phyloP scores from a whole-genome alignment of 2,329 filamentous ascomycete genomes.

The Hypoxylon sp. region DNA sequence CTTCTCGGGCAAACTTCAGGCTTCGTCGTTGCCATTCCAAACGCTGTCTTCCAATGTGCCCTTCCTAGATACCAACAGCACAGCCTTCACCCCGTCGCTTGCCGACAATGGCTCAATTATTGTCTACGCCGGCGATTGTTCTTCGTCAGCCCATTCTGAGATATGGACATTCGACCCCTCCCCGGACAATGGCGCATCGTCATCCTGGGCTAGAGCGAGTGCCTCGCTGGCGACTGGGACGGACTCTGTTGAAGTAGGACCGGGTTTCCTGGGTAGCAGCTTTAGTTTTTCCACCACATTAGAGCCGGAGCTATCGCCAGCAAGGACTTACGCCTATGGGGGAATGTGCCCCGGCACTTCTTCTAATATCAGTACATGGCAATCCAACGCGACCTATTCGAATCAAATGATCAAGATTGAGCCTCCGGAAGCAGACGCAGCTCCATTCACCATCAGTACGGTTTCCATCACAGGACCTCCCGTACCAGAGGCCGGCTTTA shows the following conservation, averaged over 20 bases:
- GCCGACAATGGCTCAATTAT: slow-evolving; percentile 76
- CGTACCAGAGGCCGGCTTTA: slow-evolving; percentile 87
- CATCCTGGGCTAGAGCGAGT: slow-evolving; percentile 57
- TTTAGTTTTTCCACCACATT: slow-evolving; percentile 76
- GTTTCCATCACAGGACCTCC: slow-evolving; percentile 69
- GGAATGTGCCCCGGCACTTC: slow-evolving; percentile 83
- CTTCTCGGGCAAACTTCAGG: slow-evolving; percentile 67
- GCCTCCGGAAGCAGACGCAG: slow-evolving; percentile 54
- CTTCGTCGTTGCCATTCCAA: slow-evolving; percentile 58
- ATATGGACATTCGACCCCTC: slow-evolving; percentile 76
- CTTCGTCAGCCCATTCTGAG: slow-evolving; percentile 61
- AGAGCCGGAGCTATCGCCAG: slow-evolving; percentile 63
- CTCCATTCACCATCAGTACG: slow-evolving; percentile 53
- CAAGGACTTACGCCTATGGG: slow-evolving; percentile 80
- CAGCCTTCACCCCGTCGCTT: slow-evolving; percentile 75
- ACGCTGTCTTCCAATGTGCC: slow-evolving; percentile 69
- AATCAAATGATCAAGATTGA: slow-evolving; percentile 79
- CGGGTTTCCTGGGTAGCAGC: slow-evolving; percentile 65
- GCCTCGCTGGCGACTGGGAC: slow-evolving; percentile 40
- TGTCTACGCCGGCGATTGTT: slow-evolving; percentile 81
- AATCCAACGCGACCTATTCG: slow-evolving; percentile 79
- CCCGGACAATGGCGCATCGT: slow-evolving; percentile 51
- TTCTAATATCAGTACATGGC: slow-evolving; percentile 66
- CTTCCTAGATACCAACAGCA: slow-evolving; percentile 67
- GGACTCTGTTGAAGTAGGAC: slow-evolving; percentile 51